A percentile compares a stretch with the other conserved stretches of the same genome.
These are phyloP conservation scores for Hansenula anomala DNA, from an alignment of 1,139 yeast species.

Conservation along the genomic window DNA sequence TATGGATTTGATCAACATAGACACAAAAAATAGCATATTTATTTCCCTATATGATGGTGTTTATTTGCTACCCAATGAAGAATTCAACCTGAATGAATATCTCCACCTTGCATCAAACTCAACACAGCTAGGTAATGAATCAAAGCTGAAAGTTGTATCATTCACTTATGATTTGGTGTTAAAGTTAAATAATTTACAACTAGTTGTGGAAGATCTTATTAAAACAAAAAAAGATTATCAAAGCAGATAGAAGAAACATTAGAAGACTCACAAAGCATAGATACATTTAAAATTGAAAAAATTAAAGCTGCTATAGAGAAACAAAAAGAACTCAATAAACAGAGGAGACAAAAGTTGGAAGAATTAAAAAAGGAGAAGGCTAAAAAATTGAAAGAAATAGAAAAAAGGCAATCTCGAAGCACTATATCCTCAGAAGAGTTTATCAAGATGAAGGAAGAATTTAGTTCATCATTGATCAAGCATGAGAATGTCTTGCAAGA, in stretches of 20 bases:
- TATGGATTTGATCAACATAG: conserved; percentile 16
- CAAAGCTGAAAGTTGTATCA: conserved; percentile 5
- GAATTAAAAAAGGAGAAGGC: conserved; percentile 8
- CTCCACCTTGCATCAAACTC: background rate
- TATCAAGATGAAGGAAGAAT: conserved; percentile 10
- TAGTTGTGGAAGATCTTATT: conserved; percentile 34
- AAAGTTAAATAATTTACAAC: conserved; percentile 39
- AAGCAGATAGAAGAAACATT: conserved; percentile 9
- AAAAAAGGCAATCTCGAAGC: conserved; percentile 1
- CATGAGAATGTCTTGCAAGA: conserved; percentile 19
- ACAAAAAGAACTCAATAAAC: conserved; percentile 3
- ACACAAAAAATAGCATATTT: conserved; percentile 28
- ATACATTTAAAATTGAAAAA: conserved; percentile 5
- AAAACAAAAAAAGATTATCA: conserved; percentile 21
- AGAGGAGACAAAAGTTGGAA: conserved; percentile 8
- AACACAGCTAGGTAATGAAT: background rate
- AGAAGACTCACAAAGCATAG: background rate
- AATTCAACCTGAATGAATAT: conserved; percentile 11
- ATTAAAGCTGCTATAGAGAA: conserved; percentile 4
- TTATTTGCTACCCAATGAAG: conserved; percentile 23
- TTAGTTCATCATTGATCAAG: conserved; percentile 7
- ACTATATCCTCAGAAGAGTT: conserved; percentile 5
- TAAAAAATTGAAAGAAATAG: conserved; percentile 4
- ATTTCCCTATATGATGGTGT: conserved; percentile 35
- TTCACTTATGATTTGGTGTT: conserved; percentile 37